Base-by-base conservation (phyloP, 495 filamentous ascomycete species). In the Ascobolus immersus region DNA sequence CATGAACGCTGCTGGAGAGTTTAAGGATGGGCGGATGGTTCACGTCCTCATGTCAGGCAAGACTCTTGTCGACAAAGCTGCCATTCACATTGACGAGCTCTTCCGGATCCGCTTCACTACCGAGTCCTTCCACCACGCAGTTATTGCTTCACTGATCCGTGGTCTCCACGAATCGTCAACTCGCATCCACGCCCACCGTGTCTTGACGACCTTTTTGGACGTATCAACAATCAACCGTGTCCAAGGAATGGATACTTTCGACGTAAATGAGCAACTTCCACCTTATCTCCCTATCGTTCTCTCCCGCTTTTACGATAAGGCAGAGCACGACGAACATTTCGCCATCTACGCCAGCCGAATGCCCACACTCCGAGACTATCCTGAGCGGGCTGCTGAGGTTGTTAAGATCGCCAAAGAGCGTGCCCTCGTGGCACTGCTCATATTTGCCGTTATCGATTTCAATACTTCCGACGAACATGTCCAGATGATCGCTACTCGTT, bases 71-170 rank as follows among this genome's bases (percentile, higher is more conserved):
- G 67, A 71, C 35, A 62, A 70, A 32, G 64, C 64, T 7, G 56
- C 65, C 7, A 38, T 58, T 4, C 56, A 60, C 15, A 51, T 73
- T 8, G 69, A 73, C 37, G 63, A 68, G 17, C 54, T 63, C 14
- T 71, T 69, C 38, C 67, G 66, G 1, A 55, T 73, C 17, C 60
- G 61, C 28, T 73, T 73, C 38, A 66, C 56, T 33, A 38, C 42
- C n/a, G 64, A 71, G 17, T 68, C 59, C 40, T 72, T 73, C 44
- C 69, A 72, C 39, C 64, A 62, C 41, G 69, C 69, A 0, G 55
- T 69, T 4, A 65, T 59, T 36, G 67, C 66, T 17, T 64, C 61
- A 30, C 49, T 73, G 10, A 58, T 66, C 2, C 59, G 67, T 34
- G 69, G 67, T 2, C 55, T 73, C 17, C 67, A 65, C 8, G 65